Evolutionary conservation across 2,329 filamentous ascomycete genomes (phyloP), one percentile per base, ranked within the genome.

Genomic region (Nothopassalora personata): DNA sequence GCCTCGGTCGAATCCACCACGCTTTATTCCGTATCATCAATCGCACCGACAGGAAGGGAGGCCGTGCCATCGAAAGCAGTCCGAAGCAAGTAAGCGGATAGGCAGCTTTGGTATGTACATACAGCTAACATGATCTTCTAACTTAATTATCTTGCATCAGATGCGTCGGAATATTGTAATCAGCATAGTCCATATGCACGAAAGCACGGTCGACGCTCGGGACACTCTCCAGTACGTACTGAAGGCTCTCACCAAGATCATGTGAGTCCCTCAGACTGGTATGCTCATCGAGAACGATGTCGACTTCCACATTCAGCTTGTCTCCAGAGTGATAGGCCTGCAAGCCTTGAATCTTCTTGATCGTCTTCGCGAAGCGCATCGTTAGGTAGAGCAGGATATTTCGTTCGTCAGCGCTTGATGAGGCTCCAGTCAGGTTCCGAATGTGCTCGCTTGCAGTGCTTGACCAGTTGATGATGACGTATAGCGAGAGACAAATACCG

Each of bases 291-390:
- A 95, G 81, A 34, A 95, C 89, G 64, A 94, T 88, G 72, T 95
- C 90, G 10, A 93, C 89, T 68, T 88, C 85, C 28, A 93, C 89
- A 64, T 90, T 91, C 59, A 94, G 80, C 77, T 91, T 92, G 72
- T 94, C 90, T 28, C 90, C 90, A 0, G 87, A 86, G 69, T 95
- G 90, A 71, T 94, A 95, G 1, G 90, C 90, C 66, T 91, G 87
- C 57, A 94, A 77, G 33, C 90, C 90, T 71, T 94, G 90, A 61
- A 95, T 94, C 71, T 90, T 87, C 69, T 85, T 86, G 70, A 97
- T 95, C 11, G 89, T 88, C 66, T 89, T 90, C 49, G 91, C 91
- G 71, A 96, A 96, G 19, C 92, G 88, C 89, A 96, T 96, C 1
- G 91, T 94, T 66, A 96, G 82, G 75, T 97, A 97, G 0, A 96